These are phyloP conservation scores for Starmerella stigmatis DNA, from an alignment of 805 yeast genomes.

Conservation along the genomic window DNA sequence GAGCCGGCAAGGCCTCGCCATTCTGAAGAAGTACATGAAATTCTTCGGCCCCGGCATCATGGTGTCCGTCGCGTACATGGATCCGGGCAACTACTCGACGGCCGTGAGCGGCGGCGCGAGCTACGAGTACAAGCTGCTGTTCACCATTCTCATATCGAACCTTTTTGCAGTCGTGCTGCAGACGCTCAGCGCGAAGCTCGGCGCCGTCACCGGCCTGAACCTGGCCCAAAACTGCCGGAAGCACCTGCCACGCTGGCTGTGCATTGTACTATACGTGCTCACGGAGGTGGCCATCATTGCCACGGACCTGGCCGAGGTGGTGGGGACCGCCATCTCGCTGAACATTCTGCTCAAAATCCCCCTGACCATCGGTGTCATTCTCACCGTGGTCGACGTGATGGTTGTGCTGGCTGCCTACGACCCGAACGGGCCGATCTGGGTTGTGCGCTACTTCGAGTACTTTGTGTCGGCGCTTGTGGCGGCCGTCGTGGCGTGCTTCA, in stretches of 20 bases:
- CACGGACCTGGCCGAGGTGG: slow-evolving; percentile 88
- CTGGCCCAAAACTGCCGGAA: slow-evolving; percentile 73
- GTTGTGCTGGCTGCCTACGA: slow-evolving; percentile 67
- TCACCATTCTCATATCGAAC: slow-evolving; percentile 66
- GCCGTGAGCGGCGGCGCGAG: slow-evolving; percentile 83
- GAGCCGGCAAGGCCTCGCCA: slow-evolving; percentile 10
- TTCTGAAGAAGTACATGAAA: slow-evolving; percentile 44
- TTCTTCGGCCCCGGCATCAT: slow-evolving; percentile 83
- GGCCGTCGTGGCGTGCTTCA: slow-evolving; percentile 66
- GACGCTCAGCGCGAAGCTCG: slow-evolving; percentile 71
- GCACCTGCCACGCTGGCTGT: slow-evolving; percentile 58
- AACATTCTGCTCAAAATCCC: slow-evolving; percentile 70
- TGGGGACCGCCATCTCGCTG: slow-evolving; percentile 81
- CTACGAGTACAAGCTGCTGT: slow-evolving; percentile 60
- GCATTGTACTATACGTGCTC: slow-evolving; percentile 50
- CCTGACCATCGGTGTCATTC: slow-evolving; percentile 57
- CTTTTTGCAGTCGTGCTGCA: slow-evolving; percentile 75
- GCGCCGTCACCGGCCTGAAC: slow-evolving; percentile 83
- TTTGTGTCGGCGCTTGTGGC: slow-evolving; percentile 62
- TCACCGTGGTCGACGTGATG: slow-evolving; percentile 75
- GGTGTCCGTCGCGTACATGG: slow-evolving; percentile 86
- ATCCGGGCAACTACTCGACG: slow-evolving; percentile 87
- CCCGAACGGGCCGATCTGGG: slow-evolving; percentile 63
- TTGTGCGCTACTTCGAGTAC: slow-evolving; percentile 66
- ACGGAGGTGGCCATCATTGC: slow-evolving; percentile 86